Evolutionary conservation across 176 grass and related monocot species (phyloP).

Genomic region (Phragmites australis): DNA sequence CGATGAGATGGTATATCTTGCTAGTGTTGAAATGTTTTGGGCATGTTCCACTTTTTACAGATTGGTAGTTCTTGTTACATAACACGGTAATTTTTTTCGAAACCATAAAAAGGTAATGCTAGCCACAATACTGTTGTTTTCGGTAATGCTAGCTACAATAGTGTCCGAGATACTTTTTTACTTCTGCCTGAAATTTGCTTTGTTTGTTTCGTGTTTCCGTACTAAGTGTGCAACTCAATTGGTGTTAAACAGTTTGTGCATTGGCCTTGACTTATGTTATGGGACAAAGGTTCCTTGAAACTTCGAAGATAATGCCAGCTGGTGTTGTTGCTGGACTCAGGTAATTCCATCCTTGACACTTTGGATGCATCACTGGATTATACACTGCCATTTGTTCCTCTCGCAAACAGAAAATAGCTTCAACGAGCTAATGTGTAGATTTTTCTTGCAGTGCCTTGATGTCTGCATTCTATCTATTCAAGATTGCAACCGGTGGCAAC

Average conservation of each 20-base stretch:
- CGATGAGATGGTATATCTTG: not conserved
- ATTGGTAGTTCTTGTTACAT: not conserved
- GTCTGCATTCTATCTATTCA: slow-evolving; percentile 77
- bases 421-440: not conserved
- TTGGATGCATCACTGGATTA: not conserved
- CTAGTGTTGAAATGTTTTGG: not conserved
- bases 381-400: not conserved
- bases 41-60: not conserved
- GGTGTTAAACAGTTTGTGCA: slow-evolving; percentile 64
- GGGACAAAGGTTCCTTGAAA: slow-evolving; percentile 85
- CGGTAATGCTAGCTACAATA: not conserved
- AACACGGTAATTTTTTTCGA: not conserved
- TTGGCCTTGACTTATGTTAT: slow-evolving; percentile 72
- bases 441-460: slow-evolving; percentile 61
- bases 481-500: slow-evolving; percentile 81
- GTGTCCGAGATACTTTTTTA: not conserved
- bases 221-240: slow-evolving; percentile 32
- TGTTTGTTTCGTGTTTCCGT: not conserved
- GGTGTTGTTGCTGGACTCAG: slow-evolving; percentile 82
- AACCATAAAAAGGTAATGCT: not conserved
- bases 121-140: not conserved
- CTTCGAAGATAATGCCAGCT: slow-evolving; percentile 94
- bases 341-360: slow-evolving; percentile 24
- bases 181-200: slow-evolving; percentile 13
- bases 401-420: not conserved